Base-by-base conservation (phyloP, 306 rosid genomes). In the Alnus rubra region DNA sequence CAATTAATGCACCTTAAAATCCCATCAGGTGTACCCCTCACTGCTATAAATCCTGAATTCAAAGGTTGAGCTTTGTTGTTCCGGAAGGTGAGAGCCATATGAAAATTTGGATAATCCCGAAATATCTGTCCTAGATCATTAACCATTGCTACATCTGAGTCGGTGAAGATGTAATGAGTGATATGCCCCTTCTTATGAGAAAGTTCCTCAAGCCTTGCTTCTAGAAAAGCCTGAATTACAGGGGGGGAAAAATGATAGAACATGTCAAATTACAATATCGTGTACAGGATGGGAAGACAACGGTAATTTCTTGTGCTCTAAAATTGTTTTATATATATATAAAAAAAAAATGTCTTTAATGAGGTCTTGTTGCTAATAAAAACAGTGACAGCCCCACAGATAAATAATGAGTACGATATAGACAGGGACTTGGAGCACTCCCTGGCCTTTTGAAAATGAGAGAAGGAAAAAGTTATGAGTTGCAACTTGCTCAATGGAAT, bases 41-140 rank as follows among this genome's bases (percentile, higher is more conserved):
- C 96, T 69, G 96, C 98, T 80, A 95, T 91, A 84, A 92, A 95
- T 74, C 98, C 98, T 14, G 98, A 95, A 89, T 95, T 95, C 75
- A 95, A 74, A 75, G 98, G 98, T 71, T 95, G 98, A 67, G 81
- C 97, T 72, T 88, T 95, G 83, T 95, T 93, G 88, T 95, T 95
- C 82, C 98, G 87, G 76, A 92, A 95, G 67, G 98, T 95, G 71
- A 95, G 89, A 59, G 96, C 97, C 80, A 92, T 70, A 79, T 95
- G 89, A 82, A 91, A 92, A 79, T 91, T 78, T n/a, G 90, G 90
- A 79, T 87, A 79, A 9, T 91, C 88, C 31, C 0, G 84, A 60
- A 95, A 91, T 47, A 95, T 80, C 56, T 88, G 84, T 81, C 93
- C 93, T 58, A 95, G 78, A 89, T 95, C 87, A 80, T 87, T 90